Evolutionary conservation across 495 filamentous ascomycete species (phyloP), one percentile per base, ranked within the genome.

Genomic region (Talaromyces adpressus): DNA sequence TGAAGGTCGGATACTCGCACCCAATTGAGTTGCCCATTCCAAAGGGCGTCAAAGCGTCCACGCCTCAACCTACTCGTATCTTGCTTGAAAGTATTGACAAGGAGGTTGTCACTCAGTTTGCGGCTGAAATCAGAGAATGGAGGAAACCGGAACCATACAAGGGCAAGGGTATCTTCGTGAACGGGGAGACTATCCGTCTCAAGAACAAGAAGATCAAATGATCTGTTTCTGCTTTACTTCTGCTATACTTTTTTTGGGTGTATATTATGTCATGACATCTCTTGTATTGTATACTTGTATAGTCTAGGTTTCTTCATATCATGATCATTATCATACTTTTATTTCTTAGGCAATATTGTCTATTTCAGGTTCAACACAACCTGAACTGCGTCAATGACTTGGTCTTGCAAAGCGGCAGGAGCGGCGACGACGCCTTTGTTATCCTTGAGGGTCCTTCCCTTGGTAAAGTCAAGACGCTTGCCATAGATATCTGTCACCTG

Each of bases 181-280:
- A 97, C 73, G 90, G 91, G 57, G 93, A 98, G 82, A 97, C 92
- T 4, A 97, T 98, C 81, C 93, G 87, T 83, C 74, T 98, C 73
- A 98, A 98, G 85, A 86, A 90, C 64, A 97, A 96, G 88, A 98
- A 98, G 87, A 96, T 98, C 76, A 97, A 96, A 84, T 98, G 73
- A 71, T 62, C 61, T 0, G 4, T 20, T 47, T 63, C 54, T 67
- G 60, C 56, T 52, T 61, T 67, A 65, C 25, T 62, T 52, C 65
- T 54, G 64, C 65, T 66, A 69, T 70, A 65, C 64, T 66, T 52
- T 7, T 69, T 69, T 52, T 76, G 75, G 66, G 75, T 76, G 72
- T 80, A 78, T 77, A 73, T 75, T 72, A 67, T 65, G 66, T 66
- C 67, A 69, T 59, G 59, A 41, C 69, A 68, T 61, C 60, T 67